phyloP scores from a whole-genome alignment of 495 filamentous ascomycete genomes.

The Filosporella fistucella region DNA sequence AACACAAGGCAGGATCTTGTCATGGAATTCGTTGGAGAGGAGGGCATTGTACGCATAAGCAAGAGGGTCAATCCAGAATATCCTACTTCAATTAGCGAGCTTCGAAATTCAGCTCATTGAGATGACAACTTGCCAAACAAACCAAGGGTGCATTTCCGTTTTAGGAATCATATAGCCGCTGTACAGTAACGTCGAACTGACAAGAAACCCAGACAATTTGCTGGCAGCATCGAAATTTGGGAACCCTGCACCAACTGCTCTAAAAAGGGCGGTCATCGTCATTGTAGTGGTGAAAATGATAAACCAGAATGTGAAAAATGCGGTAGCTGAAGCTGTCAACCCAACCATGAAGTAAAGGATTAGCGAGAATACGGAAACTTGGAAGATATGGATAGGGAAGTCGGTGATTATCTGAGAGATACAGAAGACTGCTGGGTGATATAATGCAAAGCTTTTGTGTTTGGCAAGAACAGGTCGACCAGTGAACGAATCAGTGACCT shows the following conservation, averaged over 20 bases:
- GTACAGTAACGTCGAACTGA: conserved; percentile 28
- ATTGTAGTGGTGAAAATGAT: conserved; percentile 32
- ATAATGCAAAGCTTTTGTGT: conserved; percentile 66
- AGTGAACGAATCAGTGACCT: conserved; percentile 51
- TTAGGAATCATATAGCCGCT: conserved; percentile 33
- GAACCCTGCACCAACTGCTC: conserved; percentile 43
- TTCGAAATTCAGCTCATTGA: neutral
- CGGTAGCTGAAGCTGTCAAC: conserved; percentile 36
- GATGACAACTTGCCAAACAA: conserved; percentile 5
- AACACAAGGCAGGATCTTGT: conserved; percentile 3
- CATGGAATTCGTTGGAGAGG: conserved; percentile 19
- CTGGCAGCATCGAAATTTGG: conserved; percentile 44
- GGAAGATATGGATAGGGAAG: conserved; percentile 55
- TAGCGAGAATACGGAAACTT: conserved; percentile 57
- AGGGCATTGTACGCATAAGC: conserved; percentile 35
- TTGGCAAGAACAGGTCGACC: conserved; percentile 61
- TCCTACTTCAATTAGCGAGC: neutral
- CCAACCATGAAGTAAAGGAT: conserved; percentile 63
- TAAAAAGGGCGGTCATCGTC: conserved; percentile 46
- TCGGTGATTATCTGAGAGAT: conserved; percentile 66
- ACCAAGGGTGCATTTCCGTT: conserved; percentile 28
- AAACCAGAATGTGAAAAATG: conserved; percentile 49
- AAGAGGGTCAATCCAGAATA: conserved; percentile 33
- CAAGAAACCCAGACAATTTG: conserved; percentile 40
- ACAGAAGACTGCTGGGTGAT: conserved; percentile 62